Evolutionary conservation across 768 basidiomycete species (phyloP).

Genomic region (Auriscalpium vulgare): DNA sequence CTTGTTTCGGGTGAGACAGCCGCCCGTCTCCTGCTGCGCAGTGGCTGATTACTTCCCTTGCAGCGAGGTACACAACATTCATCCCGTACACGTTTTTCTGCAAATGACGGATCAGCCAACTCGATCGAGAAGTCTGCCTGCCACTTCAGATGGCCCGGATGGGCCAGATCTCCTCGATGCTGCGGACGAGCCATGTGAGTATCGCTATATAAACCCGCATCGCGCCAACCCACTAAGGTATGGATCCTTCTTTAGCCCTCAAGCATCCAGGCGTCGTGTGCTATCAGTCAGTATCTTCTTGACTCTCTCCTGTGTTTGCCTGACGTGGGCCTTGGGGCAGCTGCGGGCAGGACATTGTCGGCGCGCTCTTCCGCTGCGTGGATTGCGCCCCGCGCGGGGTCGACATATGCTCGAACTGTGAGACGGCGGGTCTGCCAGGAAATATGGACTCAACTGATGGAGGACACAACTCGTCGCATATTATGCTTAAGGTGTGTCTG

Average conservation of each 20-base stretch:
- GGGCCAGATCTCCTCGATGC: conserved; percentile 1
- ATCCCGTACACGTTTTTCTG: conserved; percentile 84
- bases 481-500: conserved; percentile 80
- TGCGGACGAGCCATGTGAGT: conserved; percentile 11
- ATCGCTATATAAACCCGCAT: not conserved
- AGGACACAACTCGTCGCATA: conserved; percentile 79
- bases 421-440: conserved; percentile 78
- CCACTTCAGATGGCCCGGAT: conserved; percentile 17
- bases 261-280: conserved; percentile 13
- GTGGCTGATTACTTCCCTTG: conserved; percentile 2
- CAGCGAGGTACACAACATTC: conserved; percentile 87
- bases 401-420: conserved; percentile 84
- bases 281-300: conserved; percentile 9
- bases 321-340: conserved; percentile 30
- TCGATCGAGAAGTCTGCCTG: conserved; percentile 34
- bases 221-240: not conserved
- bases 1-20: conserved; percentile 63
- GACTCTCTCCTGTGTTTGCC: not conserved
- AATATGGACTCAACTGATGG: conserved; percentile 71
- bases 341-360: conserved; percentile 84
- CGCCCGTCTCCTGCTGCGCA: not conserved
- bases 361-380: conserved; percentile 89
- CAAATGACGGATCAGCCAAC: conserved; percentile 59
- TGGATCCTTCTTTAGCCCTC: conserved; percentile 5
- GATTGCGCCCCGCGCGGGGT: conserved; percentile 47